Evolutionary conservation across 2,329 filamentous ascomycete species (phyloP).

Genomic region (Paecilomyces dactylethromorphus): DNA sequence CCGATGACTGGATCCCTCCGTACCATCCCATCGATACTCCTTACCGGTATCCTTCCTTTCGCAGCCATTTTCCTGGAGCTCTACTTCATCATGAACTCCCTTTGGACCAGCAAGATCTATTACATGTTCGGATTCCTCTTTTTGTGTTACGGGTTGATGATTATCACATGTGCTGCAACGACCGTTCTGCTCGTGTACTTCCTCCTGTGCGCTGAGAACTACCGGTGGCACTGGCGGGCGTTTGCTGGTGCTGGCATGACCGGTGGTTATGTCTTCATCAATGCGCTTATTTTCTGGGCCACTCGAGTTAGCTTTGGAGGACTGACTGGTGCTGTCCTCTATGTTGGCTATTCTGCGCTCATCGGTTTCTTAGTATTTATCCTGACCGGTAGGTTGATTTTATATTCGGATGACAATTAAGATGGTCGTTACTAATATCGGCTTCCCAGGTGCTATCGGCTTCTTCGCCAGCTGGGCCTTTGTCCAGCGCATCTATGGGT

Average conservation of each 20-base stretch:
- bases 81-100: conserved; percentile 98
- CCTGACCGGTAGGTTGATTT: conserved; percentile 67
- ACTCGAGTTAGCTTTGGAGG: conserved; percentile 81
- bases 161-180: conserved; percentile 86
- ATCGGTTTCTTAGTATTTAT: conserved; percentile 91
- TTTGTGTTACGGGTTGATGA: conserved; percentile 95
- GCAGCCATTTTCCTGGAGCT: conserved; percentile 96
- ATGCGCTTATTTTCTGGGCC: conserved; percentile 84
- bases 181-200: conserved; percentile 96
- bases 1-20: conserved; percentile 75
- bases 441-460: conserved; percentile 71
- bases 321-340: conserved; percentile 79
- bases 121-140: conserved; percentile 99
- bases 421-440: conserved; percentile 11
- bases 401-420: not conserved
- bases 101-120: conserved; percentile 98
- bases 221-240: conserved; percentile 97
- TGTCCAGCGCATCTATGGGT: conserved; percentile 85
- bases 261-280: conserved; percentile 84
- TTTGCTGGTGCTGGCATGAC: conserved; percentile 89
- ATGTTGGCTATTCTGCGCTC: conserved; percentile 85
- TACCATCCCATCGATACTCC: conserved; percentile 80
- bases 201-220: conserved; percentile 90
- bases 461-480: conserved; percentile 95
- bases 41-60: conserved; percentile 89